phyloP scores from a whole-genome alignment of 371 early-diverging fungal species.

The Mucor racemosus region DNA sequence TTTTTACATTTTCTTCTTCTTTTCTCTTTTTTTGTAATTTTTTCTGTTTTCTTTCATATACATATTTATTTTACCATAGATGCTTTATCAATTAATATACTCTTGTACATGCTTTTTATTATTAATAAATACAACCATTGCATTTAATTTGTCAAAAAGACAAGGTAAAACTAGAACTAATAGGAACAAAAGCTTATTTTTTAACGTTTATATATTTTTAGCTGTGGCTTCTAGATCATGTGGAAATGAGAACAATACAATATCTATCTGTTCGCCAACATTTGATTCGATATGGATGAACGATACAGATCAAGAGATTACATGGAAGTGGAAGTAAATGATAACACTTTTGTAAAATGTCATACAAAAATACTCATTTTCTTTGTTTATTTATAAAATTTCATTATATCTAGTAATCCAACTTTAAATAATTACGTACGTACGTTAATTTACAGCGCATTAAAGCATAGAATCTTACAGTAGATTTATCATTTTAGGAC shows the following conservation, averaged over 20 bases:
- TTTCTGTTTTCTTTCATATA: background rate
- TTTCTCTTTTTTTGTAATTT: background rate
- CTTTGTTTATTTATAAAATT: conserved; percentile 1
- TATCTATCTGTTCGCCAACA: conserved; percentile 42
- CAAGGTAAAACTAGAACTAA: conserved; percentile 24
- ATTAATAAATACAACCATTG: conserved; percentile 10
- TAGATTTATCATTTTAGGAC: conserved; percentile 15
- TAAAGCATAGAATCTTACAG: background rate
- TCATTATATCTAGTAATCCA: conserved; percentile 26
- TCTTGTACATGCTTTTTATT: conserved; percentile 17
- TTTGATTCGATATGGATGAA: conserved; percentile 40
- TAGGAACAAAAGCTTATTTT: background rate
- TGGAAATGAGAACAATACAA: conserved; percentile 35
- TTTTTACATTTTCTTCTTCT: conserved; percentile 3
- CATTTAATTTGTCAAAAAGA: conserved; percentile 20
- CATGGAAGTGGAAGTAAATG: conserved; percentile 52
- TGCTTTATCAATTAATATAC: conserved; percentile 9
- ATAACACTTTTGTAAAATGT: background rate
- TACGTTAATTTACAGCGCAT: background rate
- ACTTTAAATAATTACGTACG: conserved; percentile 28
- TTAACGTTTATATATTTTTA: conserved; percentile 8
- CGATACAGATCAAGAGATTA: conserved; percentile 43
- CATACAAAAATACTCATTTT: background rate
- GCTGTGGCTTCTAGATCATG: conserved; percentile 42
- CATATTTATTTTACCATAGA: conserved; percentile 9